Percentiles rank a stretch among this genome's conserved stretches.
Evolutionary conservation across 2,329 filamentous ascomycete genomes (phyloP).

Genomic region (Bipolaris oryzae): DNA sequence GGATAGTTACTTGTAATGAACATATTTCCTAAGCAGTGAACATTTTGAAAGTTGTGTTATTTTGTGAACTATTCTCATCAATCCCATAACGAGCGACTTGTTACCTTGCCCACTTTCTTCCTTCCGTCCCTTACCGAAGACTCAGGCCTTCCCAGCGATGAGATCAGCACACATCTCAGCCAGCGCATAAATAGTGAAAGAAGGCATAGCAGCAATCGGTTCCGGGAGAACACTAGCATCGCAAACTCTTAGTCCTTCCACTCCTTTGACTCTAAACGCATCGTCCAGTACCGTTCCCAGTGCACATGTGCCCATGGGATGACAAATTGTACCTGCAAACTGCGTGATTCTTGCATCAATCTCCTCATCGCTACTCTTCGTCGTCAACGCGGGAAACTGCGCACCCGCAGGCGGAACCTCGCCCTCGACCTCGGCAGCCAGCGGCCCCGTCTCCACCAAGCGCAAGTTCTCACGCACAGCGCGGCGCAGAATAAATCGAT

Average conservation of each 20-base stretch:
- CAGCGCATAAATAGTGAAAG: slow-evolving; percentile 27
- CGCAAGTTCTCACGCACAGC: slow-evolving; percentile 21
- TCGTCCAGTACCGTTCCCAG: slow-evolving; percentile 27
- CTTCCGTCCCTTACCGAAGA: neutral
- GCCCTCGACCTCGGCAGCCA: slow-evolving; percentile 15
- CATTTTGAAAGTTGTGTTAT: too few relatives aligned
- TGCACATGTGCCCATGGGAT: slow-evolving; percentile 28
- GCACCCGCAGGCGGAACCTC: slow-evolving; percentile 23
- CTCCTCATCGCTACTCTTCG: slow-evolving; percentile 29
- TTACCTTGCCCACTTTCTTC: neutral
- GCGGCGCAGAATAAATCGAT: slow-evolving; percentile 26
- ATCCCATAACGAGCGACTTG: neutral
- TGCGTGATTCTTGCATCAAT: slow-evolving; percentile 28
- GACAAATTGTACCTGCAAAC: slow-evolving; percentile 12
- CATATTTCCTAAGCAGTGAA: too few relatives aligned
- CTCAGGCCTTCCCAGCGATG: slow-evolving; percentile 12
- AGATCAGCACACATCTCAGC: slow-evolving; percentile 32
- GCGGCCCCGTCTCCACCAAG: slow-evolving; percentile 16
- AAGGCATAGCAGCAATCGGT: slow-evolving; percentile 30
- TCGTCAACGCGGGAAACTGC: slow-evolving; percentile 12
- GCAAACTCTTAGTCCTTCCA: slow-evolving; percentile 19
- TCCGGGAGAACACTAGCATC: slow-evolving; percentile 29
- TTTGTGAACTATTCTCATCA: neutral
- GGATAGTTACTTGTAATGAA: too few relatives aligned
- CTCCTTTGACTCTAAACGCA: slow-evolving; percentile 20